phyloP scores from a whole-genome alignment of 306 rosid genomes.

The Dryas alaskensis region DNA sequence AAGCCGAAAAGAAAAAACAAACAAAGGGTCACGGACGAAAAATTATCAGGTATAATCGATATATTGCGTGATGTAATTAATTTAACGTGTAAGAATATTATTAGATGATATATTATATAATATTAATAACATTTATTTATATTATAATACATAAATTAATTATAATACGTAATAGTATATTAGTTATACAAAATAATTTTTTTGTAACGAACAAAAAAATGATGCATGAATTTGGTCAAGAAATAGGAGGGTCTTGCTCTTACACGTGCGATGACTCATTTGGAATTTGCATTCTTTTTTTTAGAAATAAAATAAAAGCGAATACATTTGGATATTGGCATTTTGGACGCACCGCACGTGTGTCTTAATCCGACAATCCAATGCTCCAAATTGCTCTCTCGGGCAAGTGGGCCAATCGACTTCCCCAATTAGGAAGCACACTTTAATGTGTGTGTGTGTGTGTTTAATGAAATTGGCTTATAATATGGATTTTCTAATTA shows the following conservation, averaged over 20 bases:
- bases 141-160: too few relatives aligned
- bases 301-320: not conserved
- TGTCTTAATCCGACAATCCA: not conserved
- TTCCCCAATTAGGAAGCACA: too few relatives aligned
- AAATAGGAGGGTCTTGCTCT: conserved; percentile 11
- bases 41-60: conserved; percentile 19
- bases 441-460: too few relatives aligned
- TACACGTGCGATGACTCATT: conserved; percentile 10
- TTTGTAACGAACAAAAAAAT: conserved; percentile 30
- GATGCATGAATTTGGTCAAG: not conserved
- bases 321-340: not conserved
- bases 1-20: not conserved
- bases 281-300: not conserved
- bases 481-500: not conserved
- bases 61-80: too few relatives aligned
- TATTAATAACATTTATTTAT: too few relatives aligned
- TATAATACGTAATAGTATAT: too few relatives aligned
- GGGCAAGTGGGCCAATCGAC: too few relatives aligned
- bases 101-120: too few relatives aligned
- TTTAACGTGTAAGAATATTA: too few relatives aligned
- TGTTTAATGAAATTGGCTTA: not conserved
- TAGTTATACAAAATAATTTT: too few relatives aligned
- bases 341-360: not conserved
- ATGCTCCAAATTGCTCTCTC: too few relatives aligned
- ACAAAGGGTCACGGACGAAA: conserved; percentile 22